These are phyloP conservation scores for Ascocoryne sarcoides DNA, from an alignment of 2,329 filamentous ascomycete species.

Conservation along the genomic window DNA sequence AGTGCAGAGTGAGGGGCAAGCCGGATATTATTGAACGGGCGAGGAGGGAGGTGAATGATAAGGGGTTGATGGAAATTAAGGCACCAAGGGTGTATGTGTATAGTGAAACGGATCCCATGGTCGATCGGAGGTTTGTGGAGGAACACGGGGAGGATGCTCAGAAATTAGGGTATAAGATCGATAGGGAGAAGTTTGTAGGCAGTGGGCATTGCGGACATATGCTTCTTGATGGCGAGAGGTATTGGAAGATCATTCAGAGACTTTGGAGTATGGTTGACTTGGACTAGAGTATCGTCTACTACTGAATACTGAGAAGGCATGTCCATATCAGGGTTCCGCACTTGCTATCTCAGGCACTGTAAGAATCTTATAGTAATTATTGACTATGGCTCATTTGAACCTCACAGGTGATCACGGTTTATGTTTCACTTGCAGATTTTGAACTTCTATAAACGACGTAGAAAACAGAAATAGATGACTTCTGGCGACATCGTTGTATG, in stretches of 20 bases:
- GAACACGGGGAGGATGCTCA: slow-evolving; percentile 21
- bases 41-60: slow-evolving; percentile 18
- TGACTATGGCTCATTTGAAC: no score
- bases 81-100: slow-evolving; percentile 23
- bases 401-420: no score
- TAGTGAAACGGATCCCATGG: slow-evolving; percentile 20
- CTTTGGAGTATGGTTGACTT: slow-evolving; percentile 14
- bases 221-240: slow-evolving; percentile 14
- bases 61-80: slow-evolving; percentile 10
- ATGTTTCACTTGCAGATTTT: no score
- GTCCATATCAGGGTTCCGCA: background rate
- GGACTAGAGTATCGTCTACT: no score
- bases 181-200: slow-evolving; percentile 15
- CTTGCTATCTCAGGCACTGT: background rate
- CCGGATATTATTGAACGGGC: slow-evolving; percentile 10
- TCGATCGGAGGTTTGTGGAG: slow-evolving; percentile 21
- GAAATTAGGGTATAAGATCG: slow-evolving; percentile 12
- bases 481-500: no score
- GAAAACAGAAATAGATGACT: no score
- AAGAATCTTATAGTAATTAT: background rate
- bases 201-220: slow-evolving; percentile 21
- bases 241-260: slow-evolving; percentile 19
- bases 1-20: slow-evolving; percentile 6
- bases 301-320: background rate
- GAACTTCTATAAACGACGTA: no score